Conservation (phyloP, 257 asterid genomes). For the Solanum arcanum region DNA sequence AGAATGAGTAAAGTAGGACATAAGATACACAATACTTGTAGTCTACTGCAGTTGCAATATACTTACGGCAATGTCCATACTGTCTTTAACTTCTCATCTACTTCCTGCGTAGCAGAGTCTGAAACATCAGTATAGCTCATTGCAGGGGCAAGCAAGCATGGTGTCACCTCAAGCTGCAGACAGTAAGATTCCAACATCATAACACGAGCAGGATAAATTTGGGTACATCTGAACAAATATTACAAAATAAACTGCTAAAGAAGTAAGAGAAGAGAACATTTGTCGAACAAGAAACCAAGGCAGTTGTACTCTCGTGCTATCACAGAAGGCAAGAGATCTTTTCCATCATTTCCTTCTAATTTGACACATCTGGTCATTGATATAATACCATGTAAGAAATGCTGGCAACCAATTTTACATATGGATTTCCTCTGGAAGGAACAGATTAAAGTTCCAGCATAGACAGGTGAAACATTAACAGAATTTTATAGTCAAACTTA, state of each 20-base stretch:
- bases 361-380: not conserved
- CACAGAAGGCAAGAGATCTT: not conserved
- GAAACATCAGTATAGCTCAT: slow-evolving; percentile 18
- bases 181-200: slow-evolving; percentile 10
- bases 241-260: not conserved
- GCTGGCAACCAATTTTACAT: not conserved
- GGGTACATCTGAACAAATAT: not conserved
- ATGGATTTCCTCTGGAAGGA: not conserved
- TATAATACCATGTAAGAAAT: not conserved
- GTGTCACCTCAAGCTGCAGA: slow-evolving; percentile 70
- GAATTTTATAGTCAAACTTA: not conserved
- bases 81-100: slow-evolving; percentile 28
- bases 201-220: not conserved
- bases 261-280: not conserved
- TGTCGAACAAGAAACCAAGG: not conserved
- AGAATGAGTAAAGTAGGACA: not conserved
- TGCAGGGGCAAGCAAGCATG: slow-evolving; percentile 73
- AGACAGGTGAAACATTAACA: not conserved
- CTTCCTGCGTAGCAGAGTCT: slow-evolving; percentile 16
- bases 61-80: slow-evolving; percentile 93
- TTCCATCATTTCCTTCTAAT: not conserved
- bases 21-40: not conserved
- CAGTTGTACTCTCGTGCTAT: not conserved
- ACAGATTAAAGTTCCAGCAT: not conserved
- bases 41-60: not conserved